Conservation (phyloP, 2,329 filamentous ascomycete species). For the Venturia nashicola region DNA sequence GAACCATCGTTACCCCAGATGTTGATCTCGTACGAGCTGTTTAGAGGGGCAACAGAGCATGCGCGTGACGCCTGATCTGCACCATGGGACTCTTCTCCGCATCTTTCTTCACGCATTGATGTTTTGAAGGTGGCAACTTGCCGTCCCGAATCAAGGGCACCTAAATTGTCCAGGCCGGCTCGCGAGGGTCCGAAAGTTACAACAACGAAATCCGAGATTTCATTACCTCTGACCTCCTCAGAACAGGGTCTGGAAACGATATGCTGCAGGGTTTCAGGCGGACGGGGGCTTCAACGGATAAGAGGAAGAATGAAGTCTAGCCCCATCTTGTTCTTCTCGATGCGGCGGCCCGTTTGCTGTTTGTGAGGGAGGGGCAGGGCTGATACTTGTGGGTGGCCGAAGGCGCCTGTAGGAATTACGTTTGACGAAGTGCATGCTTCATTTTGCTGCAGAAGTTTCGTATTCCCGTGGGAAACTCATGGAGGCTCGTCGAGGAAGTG, state of each 20-base stretch:
- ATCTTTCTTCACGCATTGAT: neutral
- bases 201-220: neutral
- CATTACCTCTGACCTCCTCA: neutral
- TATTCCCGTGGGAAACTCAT: too few relatives aligned
- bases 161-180: neutral
- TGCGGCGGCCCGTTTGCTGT: neutral
- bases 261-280: neutral
- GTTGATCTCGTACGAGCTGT: neutral
- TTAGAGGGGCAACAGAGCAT: neutral
- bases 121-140: neutral
- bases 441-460: too few relatives aligned
- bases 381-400: neutral
- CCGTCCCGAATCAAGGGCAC: neutral
- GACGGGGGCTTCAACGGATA: neutral
- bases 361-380: neutral
- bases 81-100: slow-evolving; percentile 4
- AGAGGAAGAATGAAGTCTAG: neutral
- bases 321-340: neutral
- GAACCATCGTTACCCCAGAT: slow-evolving; percentile 1
- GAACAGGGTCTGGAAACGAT: neutral
- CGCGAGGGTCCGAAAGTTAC: neutral
- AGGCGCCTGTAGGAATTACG: neutral
- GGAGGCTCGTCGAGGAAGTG: too few relatives aligned
- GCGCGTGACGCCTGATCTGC: slow-evolving; percentile 3
- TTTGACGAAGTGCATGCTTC: neutral